A percentile compares a stretch with the other conserved stretches of the same genome.
Conservation (phyloP, 139 green algal species). For the Edaphochlamys debaryana region DNA sequence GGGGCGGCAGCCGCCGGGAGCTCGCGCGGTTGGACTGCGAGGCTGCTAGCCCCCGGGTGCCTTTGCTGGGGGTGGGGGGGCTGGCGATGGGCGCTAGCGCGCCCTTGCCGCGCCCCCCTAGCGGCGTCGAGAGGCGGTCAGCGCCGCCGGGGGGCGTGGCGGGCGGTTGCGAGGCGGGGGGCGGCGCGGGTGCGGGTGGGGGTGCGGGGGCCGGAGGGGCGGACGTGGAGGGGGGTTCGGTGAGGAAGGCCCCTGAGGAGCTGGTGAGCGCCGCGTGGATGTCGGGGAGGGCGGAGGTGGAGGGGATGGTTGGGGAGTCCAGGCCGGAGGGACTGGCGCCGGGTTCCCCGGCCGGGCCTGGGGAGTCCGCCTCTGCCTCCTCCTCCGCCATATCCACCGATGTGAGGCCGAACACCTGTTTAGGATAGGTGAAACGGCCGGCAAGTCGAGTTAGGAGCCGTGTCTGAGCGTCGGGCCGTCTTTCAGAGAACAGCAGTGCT, state of each 20-base stretch:
- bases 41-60: too few species aligned
- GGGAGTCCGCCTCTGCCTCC: not conserved
- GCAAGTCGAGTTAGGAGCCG: too few species aligned
- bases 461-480: too few species aligned
- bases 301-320: not conserved
- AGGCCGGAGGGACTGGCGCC: not conserved
- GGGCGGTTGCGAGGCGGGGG: not conserved
- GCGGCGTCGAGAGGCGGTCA: not conserved
- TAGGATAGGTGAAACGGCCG: too few species aligned
- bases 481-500: too few species aligned
- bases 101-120: not conserved
- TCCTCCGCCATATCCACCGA: not conserved
- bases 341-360: not conserved
- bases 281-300: not conserved
- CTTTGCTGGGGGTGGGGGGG: too few species aligned
- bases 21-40: too few species aligned
- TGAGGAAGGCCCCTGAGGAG: not conserved
- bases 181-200: not conserved
- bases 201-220: too few species aligned
- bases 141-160: not conserved
- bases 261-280: not conserved
- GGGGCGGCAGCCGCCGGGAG: too few species aligned
- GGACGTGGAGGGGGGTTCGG: not conserved
- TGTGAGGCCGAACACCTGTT: constrained; percentile 30
- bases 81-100: not conserved